These are phyloP conservation scores for Wickerhamomyces bisporus DNA, from an alignment of 805 yeast species.

Conservation along the genomic window DNA sequence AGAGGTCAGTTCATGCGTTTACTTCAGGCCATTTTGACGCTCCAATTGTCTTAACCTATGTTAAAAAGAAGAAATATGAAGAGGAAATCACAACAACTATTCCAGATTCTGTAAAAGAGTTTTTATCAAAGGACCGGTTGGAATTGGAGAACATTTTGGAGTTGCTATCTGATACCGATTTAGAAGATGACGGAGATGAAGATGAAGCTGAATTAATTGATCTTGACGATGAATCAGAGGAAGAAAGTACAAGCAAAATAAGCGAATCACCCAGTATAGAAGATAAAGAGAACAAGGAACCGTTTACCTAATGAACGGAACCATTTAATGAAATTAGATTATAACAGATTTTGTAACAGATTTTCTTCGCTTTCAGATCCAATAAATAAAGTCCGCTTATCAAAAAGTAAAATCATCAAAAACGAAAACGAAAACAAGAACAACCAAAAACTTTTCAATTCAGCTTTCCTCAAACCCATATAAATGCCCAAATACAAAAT, in stretches of 20 bases:
- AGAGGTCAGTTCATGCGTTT: conserved; percentile 14
- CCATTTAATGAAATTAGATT: too few relatives aligned
- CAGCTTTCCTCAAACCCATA: too few relatives aligned
- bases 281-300: background rate
- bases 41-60: conserved; percentile 31
- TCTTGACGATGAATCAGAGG: conserved; percentile 1
- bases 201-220: conserved; percentile 1
- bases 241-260: too few relatives aligned
- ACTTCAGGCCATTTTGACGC: conserved; percentile 22
- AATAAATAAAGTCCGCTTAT: too few relatives aligned
- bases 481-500: conserved; percentile 2
- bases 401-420: background rate
- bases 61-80: conserved; percentile 22
- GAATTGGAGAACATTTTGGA: conserved; percentile 19
- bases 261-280: too few relatives aligned
- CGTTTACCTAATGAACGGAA: too few relatives aligned
- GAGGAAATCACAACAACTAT: conserved; percentile 8
- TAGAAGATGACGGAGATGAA: conserved; percentile 1
- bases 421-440: background rate
- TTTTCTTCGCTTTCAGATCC: too few relatives aligned
- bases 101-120: conserved; percentile 24
- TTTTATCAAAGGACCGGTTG: conserved; percentile 26
- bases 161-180: conserved; percentile 16
- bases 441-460: too few relatives aligned
- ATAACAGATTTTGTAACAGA: too few relatives aligned